phyloP scores from a whole-genome alignment of 805 yeast species.

The Ogataea degrootiae region DNA sequence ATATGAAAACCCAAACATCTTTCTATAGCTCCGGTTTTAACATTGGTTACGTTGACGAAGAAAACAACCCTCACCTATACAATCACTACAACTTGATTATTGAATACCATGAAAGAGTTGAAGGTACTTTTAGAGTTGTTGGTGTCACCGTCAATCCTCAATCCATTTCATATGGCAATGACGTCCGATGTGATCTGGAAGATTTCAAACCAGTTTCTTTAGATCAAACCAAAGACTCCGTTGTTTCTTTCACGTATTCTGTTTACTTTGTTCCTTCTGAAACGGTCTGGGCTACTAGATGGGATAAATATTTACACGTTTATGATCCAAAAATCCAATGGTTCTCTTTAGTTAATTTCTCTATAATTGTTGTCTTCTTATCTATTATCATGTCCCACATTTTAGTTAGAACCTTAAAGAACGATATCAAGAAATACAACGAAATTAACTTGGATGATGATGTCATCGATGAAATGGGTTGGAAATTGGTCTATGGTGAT shows the following conservation, averaged over 20 bases:
- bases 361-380: conserved; percentile 72
- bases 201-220: conserved; percentile 39
- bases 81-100: conserved; percentile 78
- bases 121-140: conserved; percentile 74
- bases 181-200: conserved; percentile 16
- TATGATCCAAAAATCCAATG: conserved; percentile 93
- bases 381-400: conserved; percentile 76
- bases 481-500: conserved; percentile 96
- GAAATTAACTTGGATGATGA: conserved; percentile 85
- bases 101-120: conserved; percentile 76
- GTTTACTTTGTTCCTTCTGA: conserved; percentile 65
- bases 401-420: conserved; percentile 70
- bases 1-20: conserved; percentile 50
- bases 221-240: conserved; percentile 43
- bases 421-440: conserved; percentile 84
- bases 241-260: conserved; percentile 80
- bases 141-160: conserved; percentile 78
- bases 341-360: conserved; percentile 87
- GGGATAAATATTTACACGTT: conserved; percentile 94
- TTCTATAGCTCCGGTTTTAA: conserved; percentile 81
- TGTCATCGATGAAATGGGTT: conserved; percentile 88
- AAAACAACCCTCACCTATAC: conserved; percentile 51
- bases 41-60: conserved; percentile 64
- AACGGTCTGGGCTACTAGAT: conserved; percentile 95
- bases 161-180: conserved; percentile 36